Evolutionary conservation across 495 filamentous ascomycete genomes (phyloP).

Genomic region (Xylaria flabelliformis): DNA sequence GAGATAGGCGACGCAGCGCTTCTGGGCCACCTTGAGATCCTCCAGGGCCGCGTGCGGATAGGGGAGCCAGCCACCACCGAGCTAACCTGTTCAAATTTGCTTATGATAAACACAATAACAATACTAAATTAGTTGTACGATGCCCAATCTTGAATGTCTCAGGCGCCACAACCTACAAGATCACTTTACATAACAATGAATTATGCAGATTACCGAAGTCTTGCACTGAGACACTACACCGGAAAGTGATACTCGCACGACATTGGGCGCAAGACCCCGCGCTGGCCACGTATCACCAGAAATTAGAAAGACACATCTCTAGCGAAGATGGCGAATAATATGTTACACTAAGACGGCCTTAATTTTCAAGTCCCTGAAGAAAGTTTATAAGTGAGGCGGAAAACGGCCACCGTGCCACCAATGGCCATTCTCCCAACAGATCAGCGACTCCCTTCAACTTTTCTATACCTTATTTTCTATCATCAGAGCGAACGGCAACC

Average conservation of each 20-base stretch:
- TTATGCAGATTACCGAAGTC: conserved; percentile 10
- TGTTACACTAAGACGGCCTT: background rate
- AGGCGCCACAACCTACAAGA: background rate
- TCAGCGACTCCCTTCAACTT: background rate
- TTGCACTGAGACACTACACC: conserved; percentile 5
- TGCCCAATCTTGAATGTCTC: background rate
- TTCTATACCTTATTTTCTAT: background rate
- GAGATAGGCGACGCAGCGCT: background rate
- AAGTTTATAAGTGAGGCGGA: conserved; percentile 13
- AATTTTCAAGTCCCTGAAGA: background rate
- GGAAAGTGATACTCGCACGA: conserved; percentile 2
- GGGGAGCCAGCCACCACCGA: background rate
- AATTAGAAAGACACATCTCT: background rate
- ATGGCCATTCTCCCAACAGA: background rate
- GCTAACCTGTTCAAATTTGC: background rate
- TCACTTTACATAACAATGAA: background rate
- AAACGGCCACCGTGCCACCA: background rate
- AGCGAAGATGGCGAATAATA: background rate
- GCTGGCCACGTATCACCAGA: conserved; percentile 1
- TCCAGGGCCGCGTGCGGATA: background rate
- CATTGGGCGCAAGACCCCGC: conserved; percentile 3
- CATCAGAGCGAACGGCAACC: background rate
- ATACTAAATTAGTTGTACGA: background rate
- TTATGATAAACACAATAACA: background rate
- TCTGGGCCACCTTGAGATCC: background rate